Conservation (phyloP, 2,329 filamentous ascomycete species). For the Colletotrichum higginsianum region DNA sequence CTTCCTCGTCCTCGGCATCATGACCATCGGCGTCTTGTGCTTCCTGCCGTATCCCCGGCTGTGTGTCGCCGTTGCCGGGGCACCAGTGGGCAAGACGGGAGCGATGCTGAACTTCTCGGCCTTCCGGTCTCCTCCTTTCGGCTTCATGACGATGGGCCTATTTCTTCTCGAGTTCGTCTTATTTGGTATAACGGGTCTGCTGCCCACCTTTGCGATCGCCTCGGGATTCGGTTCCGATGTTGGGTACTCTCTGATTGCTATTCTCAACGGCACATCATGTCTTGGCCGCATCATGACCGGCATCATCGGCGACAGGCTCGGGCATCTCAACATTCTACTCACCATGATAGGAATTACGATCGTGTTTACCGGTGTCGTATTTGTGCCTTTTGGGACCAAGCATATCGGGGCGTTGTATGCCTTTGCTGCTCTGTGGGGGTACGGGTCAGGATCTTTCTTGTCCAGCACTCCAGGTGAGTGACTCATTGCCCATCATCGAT, state of each 20-base stretch:
- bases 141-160: slow-evolving; percentile 57
- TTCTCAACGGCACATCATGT: slow-evolving; percentile 59
- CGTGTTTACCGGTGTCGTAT: slow-evolving; percentile 57
- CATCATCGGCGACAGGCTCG: slow-evolving; percentile 57
- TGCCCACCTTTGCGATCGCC: slow-evolving; percentile 61
- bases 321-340: slow-evolving; percentile 62
- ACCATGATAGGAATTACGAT: slow-evolving; percentile 54
- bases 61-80: slow-evolving; percentile 19
- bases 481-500: background rate
- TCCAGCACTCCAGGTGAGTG: slow-evolving; percentile 54
- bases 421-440: slow-evolving; percentile 63
- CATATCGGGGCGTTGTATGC: slow-evolving; percentile 57
- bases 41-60: slow-evolving; percentile 51
- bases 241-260: slow-evolving; percentile 61
- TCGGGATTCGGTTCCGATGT: slow-evolving; percentile 53
- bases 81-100: background rate
- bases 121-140: slow-evolving; percentile 58
- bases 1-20: slow-evolving; percentile 48
- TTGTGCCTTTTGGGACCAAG: slow-evolving; percentile 61
- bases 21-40: slow-evolving; percentile 51
- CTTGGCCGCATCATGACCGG: slow-evolving; percentile 61
- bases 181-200: slow-evolving; percentile 62
- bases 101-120: slow-evolving; percentile 55
- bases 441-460: slow-evolving; percentile 64
- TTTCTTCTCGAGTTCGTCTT: slow-evolving; percentile 65